Evolutionary conservation across 2,329 filamentous ascomycete genomes (phyloP), one percentile per base, ranked within the genome.

Genomic region (Alternaria triticimaculans): DNA sequence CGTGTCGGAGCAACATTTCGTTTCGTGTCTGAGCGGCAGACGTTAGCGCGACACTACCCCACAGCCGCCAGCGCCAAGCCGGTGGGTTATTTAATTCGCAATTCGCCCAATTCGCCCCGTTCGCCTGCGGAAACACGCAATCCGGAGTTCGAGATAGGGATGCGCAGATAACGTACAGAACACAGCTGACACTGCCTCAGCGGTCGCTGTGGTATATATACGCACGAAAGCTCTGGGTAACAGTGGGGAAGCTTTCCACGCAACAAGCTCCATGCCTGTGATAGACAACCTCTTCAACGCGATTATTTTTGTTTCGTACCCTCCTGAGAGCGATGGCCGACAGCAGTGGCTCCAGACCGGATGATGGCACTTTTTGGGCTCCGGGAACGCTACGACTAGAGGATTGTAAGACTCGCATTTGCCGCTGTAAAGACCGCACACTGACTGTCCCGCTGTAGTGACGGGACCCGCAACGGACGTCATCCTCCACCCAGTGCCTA

Each of bases 401-500:
- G 51, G 43, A 59, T 25, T 30, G 64, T 65, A 62, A 56, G 62
- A 18, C 21, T 30, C 20, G 8, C 44, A 20, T 43, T 12, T 18
- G n/a, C 46, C 21, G 33, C 26, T 28, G 10, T 18, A n/a, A 14
- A 20, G 18, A 53, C 28, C 26, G 11, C 21, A 26, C 55, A 41
- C 58, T 64, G 46, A 64, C 45, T 18, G n/a, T 23, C 18, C 18
- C 25, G 28, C 20, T 46, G 5, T 30, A 65, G 64, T 62, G 25
- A 58, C 55, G 20, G 50, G 55, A 4, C 30, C 56, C 6, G 43
- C 30, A 23, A 58, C 51, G 12, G 51, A 62, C 28, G 28, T 67
- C 7, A 51, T 67, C n/a, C 57, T 67, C 12, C 63, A 65, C 15
- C 65, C 63, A 14, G 51, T 56, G 10, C 65, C 65, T 2, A 67